Evolutionary conservation across 2,329 filamentous ascomycete genomes (phyloP), one percentile per base, ranked within the genome.

Genomic region (Kalmusia sp.): DNA sequence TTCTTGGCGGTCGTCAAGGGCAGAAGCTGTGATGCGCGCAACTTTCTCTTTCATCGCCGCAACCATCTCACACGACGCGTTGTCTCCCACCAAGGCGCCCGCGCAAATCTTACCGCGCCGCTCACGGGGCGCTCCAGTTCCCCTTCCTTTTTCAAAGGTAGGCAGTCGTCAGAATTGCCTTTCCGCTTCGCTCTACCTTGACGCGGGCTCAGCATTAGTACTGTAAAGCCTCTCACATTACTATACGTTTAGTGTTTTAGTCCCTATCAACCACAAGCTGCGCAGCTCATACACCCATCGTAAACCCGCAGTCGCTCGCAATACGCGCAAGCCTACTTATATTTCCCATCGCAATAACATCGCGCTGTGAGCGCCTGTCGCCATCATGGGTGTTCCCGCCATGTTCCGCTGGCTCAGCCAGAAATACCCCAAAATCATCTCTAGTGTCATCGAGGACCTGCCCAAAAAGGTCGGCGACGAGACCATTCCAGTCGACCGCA

Each of bases 351-450:
- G 7, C 11, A 8, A 24, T 28, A 8, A 47, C 45, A 51, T 28
- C 48, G 48, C 59, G 57, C 48, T 15, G 38, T 52, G 59, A 58
- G 64, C 63, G 55, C 57, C 55, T 38, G 37, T 57, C 61, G 59
- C 63, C 46, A 80, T 64, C 55, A 96, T 96, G 92, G 92, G 92
- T 89, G 93, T 96, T 69, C 92, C 92, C 64, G 92, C 93, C 57
- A 89, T 95, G 62, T 98, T 97, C 77, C 85, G 93, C 84, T 99
- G 93, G 92, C 87, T 98, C 55, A 96, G 92, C 76, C 90, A 88
- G 79, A 98, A 96, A 74, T 97, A 98, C 72, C 95, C 95, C 56
- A 98, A 98, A 80, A 99, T 98, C 72, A 91, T 98, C 62, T 95
- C 91, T 8, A 85, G 89, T 6, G 95, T 99, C 49, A 84, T 93